A percentile compares a stretch with the other conserved stretches of the same genome.
phyloP scores from a whole-genome alignment of 441 rosid species.

The Isatis lusitanica region DNA sequence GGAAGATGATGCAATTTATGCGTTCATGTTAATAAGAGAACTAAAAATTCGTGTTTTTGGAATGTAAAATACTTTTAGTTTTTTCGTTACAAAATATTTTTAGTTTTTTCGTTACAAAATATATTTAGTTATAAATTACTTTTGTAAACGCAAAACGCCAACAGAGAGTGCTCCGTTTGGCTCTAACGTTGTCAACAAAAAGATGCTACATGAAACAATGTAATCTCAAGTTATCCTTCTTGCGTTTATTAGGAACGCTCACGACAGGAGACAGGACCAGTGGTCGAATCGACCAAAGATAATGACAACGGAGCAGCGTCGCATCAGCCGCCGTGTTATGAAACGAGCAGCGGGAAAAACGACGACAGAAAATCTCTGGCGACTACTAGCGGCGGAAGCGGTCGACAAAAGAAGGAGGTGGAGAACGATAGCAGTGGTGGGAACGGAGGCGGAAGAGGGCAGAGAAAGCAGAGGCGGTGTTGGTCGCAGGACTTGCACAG shows the following conservation, averaged over 20 bases:
- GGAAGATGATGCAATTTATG: background rate
- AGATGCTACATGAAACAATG: background rate
- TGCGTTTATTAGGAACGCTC: conserved; percentile 11
- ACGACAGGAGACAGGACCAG: conserved; percentile 38
- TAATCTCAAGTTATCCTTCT: background rate
- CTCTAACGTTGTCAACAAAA: background rate
- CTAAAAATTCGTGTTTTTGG: background rate
- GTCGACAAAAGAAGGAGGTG: conserved; percentile 9
- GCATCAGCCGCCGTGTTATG: conserved; percentile 41
- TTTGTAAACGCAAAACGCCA: background rate
- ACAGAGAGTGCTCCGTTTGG: background rate
- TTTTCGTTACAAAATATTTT: no score
- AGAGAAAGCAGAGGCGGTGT: conserved; percentile 67
- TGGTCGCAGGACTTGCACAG: conserved; percentile 91
- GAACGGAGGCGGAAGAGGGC: conserved; percentile 39
- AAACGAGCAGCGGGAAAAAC: conserved; percentile 7
- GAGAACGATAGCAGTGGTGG: conserved; percentile 31
- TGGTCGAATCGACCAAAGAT: conserved; percentile 54
- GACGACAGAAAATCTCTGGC: conserved; percentile 23
- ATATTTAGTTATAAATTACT: no score
- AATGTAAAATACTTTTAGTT: no score
- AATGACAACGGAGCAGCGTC: conserved; percentile 39
- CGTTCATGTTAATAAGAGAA: background rate
- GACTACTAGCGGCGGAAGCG: conserved; percentile 23
- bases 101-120: no score